Conservation (phyloP, 2,329 filamentous ascomycete species). For the Ophiostoma sp. region DNA sequence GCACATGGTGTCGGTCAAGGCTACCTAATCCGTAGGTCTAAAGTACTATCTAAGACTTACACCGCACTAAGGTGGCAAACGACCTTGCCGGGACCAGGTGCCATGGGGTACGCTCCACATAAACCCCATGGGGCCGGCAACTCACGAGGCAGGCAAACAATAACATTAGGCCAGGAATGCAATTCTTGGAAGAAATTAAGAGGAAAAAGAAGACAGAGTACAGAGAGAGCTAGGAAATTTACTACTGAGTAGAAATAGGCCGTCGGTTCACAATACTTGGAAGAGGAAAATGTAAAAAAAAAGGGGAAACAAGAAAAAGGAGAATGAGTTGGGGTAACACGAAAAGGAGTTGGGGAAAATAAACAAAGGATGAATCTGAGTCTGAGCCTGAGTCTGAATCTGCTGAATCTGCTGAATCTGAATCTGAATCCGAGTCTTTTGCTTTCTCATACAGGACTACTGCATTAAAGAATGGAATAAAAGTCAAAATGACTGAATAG, state of each 20-base stretch:
- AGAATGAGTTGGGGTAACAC: background rate
- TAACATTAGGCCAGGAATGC: background rate
- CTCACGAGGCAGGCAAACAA: slow-evolving; percentile 6
- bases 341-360: background rate
- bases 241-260: background rate
- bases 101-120: slow-evolving; percentile 11
- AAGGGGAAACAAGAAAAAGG: background rate
- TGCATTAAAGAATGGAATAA: background rate
- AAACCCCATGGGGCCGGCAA: slow-evolving; percentile 14
- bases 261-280: no score
- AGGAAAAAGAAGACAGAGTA: background rate
- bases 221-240: background rate
- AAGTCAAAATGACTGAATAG: background rate
- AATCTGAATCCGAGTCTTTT: background rate
- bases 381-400: no score
- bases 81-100: background rate
- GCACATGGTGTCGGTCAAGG: slow-evolving; percentile 3
- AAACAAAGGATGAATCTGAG: background rate
- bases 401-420: no score
- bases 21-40: background rate
- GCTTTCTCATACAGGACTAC: background rate
- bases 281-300: background rate
- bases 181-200: background rate
- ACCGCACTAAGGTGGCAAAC: background rate
- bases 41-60: background rate